Base-by-base conservation (phyloP, 495 filamentous ascomycete genomes). In the Aspergillus sparsus region DNA sequence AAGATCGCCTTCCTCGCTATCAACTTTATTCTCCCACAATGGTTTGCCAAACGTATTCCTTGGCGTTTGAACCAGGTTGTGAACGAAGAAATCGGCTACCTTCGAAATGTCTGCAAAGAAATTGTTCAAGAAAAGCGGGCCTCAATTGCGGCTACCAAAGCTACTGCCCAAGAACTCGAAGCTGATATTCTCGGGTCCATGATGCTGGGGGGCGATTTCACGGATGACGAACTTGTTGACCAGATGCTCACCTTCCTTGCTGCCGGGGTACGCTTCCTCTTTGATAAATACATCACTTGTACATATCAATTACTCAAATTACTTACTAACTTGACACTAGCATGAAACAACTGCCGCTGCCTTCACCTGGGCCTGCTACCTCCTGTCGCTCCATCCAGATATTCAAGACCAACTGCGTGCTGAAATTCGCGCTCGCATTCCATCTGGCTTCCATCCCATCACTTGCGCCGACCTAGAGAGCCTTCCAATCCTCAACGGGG, bases 141-240 rank as follows among this genome's bases (percentile, higher is more conserved):
- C n/a, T 55, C 63, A 5, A 72, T 81, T 31, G 80, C 85, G 34
- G 74, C 75, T 16, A 85, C 85, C 47, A 74, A 90, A 16, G 81
- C 76, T 10, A 82, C 81, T 15, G 79, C 87, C 58, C 62, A 75
- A 72, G 65, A 77, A 31, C 70, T 74, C 1, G 89, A 89, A 37
- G 71, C 83, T 9, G 92, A 96, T 68, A 93, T 97, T 62, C 80
- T 96, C 10, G 73, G 72, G 8, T 72, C 74, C 1, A 77, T 78
- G 67, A 73, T 78, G 71, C 49, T 76, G 34, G 66, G 73, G 1
- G 89, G 88, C 10, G 85, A 82, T 32, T 82, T 85, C 46, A 75
- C 79, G 0, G 82, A 84, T 49, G 74, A 79, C 0, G 73, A 77
- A 36, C 60, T 85, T 7, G 77, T 82, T 0, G 79, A 83, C 60